phyloP scores from a whole-genome alignment of 768 basidiomycete genomes.

The Tylopilus intermedius region DNA sequence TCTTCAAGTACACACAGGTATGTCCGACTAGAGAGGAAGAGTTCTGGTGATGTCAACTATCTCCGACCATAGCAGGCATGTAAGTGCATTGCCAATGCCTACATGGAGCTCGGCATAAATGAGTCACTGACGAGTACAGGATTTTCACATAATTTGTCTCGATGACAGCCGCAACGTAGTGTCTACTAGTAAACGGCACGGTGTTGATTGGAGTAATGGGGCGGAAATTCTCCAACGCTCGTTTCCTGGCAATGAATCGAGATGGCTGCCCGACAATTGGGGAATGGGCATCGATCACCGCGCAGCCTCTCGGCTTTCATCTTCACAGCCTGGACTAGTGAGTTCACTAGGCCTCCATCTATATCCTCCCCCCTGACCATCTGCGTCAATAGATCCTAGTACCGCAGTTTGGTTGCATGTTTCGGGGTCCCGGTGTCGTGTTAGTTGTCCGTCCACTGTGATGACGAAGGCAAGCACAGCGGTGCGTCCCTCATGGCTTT shows the following conservation, averaged over 20 bases:
- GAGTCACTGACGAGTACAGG: not conserved
- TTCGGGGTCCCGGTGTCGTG: not conserved
- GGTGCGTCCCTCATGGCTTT: not conserved
- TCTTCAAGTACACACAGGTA: too few relatives aligned
- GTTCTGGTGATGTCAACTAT: too few relatives aligned
- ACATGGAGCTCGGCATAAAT: not conserved
- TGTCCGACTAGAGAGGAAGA: too few relatives aligned
- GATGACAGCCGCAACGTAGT: not conserved
- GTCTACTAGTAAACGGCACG: not conserved
- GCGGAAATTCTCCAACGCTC: too few relatives aligned
- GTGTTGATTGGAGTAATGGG: too few relatives aligned
- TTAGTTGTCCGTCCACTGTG: not conserved
- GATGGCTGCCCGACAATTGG: not conserved
- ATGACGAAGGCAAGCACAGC: not conserved
- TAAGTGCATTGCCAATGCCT: too few relatives aligned
- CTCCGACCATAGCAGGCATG: too few relatives aligned
- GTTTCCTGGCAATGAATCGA: too few relatives aligned
- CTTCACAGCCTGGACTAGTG: not conserved
- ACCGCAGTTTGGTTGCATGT: not conserved
- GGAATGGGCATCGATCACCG: not conserved
- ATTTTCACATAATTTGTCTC: not conserved
- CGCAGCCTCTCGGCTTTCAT: not conserved
- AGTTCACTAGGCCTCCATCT: not conserved
- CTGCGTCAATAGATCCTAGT: not conserved
- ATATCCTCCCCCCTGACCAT: not conserved